Base-by-base conservation (phyloP, 2,329 filamentous ascomycete genomes). In the Huntiella omanensis region DNA sequence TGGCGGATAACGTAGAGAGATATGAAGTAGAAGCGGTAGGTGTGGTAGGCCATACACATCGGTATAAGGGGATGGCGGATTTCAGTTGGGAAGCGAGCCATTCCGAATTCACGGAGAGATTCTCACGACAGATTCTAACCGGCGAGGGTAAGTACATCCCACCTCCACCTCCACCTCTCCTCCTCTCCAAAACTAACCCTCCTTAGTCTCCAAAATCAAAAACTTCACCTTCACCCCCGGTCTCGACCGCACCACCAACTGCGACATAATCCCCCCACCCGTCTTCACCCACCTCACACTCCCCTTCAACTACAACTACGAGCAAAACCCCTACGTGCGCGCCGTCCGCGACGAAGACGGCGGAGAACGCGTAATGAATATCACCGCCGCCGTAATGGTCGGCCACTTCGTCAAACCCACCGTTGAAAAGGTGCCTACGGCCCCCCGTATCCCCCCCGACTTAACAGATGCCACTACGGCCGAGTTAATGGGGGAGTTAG, bases 41-140 rank as follows among this genome's bases (percentile, higher is more conserved):
- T 5, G 62, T 76, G 15, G 73, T 95, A 50, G 74, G 77, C 47
- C 76, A 83, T 53, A 91, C 81, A 1, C 86, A 96, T 66, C 75
- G 88, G 34, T 98, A 92, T 60, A 75, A 88, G 58, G 74, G 72
- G 32, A 69, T 93, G 52, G 80, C 85, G 6, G 88, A 96, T 60
- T 92, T 92, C 56, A 84, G 92, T 55, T 88, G 80, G 61, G 76
- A 83, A 16, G 77, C 80, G 43, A 69, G 69, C 11, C 69, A 72
- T 33, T 80, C 79, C 40, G 64, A 71, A 0, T 83, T 92, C 58
- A 75, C 86, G 55, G 69, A 70, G 32, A 74, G 77, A 49, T 76
- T 95, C 48, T 70, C 74, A 45, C 69, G 86, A 2, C 73, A 80
- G 46, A 67, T 92, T 19, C 62, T 91, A 5, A 73, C 80, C 2